These are phyloP conservation scores for Hanseniaspora mollemarum DNA, from an alignment of 805 yeast species.

Conservation along the genomic window DNA sequence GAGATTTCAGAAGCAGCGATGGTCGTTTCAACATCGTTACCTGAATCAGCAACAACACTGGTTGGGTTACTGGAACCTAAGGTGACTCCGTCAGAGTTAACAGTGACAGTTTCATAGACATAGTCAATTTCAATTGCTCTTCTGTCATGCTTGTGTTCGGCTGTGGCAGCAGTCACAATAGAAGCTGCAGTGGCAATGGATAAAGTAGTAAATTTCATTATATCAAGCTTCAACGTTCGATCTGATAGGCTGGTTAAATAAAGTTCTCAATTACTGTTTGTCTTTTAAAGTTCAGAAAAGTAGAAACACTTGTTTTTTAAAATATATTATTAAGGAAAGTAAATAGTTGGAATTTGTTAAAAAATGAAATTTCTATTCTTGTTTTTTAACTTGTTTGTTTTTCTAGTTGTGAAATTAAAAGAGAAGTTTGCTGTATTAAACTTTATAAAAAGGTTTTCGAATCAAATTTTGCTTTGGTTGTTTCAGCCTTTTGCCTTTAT, in stretches of 20 bases:
- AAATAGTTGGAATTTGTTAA: constrained; percentile 25
- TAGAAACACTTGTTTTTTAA: constrained; percentile 1
- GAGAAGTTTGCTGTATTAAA: background rate
- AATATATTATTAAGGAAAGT: constrained; percentile 27
- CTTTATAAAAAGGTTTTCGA: background rate
- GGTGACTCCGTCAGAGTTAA: constrained; percentile 39
- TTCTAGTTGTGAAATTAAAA: background rate
- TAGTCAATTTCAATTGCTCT: constrained; percentile 43
- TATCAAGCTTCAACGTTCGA: too few species aligned
- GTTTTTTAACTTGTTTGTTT: background rate
- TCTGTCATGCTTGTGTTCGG: constrained; percentile 40
- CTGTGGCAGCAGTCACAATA: constrained; percentile 22
- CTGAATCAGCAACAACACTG: constrained; percentile 17
- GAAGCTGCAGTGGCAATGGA: constrained; percentile 25
- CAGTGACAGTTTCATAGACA: constrained; percentile 45
- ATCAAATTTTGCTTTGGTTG: background rate
- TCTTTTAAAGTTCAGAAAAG: constrained; percentile 15
- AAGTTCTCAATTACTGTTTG: background rate
- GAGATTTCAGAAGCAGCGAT: constrained; percentile 19
- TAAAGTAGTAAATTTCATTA: constrained; percentile 31
- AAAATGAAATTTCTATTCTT: background rate
- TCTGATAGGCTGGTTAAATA: background rate
- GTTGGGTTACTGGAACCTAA: constrained; percentile 29
- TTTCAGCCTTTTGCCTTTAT: too few species aligned
- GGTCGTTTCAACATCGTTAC: constrained; percentile 16